Percentiles rank a stretch among this genome's conserved stretches.
phyloP scores from a whole-genome alignment of 192 early-diverging fungal species.

The Polychytrium aggregatum region DNA sequence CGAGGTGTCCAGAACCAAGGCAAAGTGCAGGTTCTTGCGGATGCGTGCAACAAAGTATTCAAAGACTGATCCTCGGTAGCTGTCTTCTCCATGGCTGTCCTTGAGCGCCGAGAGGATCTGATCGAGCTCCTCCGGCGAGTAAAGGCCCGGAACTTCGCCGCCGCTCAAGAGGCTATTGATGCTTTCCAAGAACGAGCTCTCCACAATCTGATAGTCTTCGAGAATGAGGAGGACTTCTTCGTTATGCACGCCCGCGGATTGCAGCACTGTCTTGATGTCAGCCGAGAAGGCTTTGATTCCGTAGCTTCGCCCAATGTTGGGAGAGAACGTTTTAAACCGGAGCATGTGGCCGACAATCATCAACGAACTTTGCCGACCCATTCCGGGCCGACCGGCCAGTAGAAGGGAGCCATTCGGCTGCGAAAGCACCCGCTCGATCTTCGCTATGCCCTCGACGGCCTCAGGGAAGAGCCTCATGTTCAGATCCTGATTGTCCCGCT shows the following conservation, averaged over 20 bases:
- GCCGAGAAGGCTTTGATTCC: constrained; percentile 25
- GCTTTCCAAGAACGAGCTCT: constrained; percentile 31
- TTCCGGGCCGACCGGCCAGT: constrained; percentile 39
- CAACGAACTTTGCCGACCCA: constrained; percentile 24
- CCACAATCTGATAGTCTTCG: constrained; percentile 41
- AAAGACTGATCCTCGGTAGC: constrained; percentile 35
- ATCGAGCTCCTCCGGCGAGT: constrained; percentile 44
- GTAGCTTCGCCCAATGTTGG: constrained; percentile 26
- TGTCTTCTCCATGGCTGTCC: constrained; percentile 33
- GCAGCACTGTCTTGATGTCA: constrained; percentile 39
- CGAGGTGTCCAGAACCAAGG: constrained; percentile 32
- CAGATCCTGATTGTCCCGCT: constrained; percentile 35
- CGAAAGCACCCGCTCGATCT: constrained; percentile 30
- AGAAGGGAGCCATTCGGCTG: constrained; percentile 42
- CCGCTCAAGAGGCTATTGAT: constrained; percentile 44
- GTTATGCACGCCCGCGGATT: constrained; percentile 24
- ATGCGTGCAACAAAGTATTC: constrained; percentile 42
- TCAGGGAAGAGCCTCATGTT: constrained; percentile 36
- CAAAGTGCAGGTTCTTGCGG: constrained; percentile 37
- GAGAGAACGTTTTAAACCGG: constrained; percentile 23
- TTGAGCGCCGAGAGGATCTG: constrained; percentile 26
- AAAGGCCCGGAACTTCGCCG: constrained; percentile 41
- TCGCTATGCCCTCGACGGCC: constrained; percentile 25
- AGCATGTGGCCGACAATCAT: constrained; percentile 31
- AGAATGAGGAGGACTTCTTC: constrained; percentile 34